Conservation (phyloP, 1,284 basidiomycete species). For the Xanthoconium separans region DNA sequence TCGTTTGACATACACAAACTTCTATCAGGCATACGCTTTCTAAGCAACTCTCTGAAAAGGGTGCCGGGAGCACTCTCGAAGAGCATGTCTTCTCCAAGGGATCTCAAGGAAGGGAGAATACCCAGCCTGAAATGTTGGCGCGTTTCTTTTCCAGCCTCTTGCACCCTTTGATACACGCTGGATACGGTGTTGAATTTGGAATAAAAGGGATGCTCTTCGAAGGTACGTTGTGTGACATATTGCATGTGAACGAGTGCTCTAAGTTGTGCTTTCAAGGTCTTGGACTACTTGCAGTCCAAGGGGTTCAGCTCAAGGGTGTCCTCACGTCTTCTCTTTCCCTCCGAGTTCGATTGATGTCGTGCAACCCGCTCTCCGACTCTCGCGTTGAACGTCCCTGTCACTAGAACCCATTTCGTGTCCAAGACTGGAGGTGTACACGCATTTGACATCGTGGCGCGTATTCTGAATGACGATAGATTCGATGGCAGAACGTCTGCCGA, state of each 20-base stretch:
- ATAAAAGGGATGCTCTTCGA: slow-evolving; percentile 32
- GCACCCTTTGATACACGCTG: slow-evolving; percentile 32
- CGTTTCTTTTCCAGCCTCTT: slow-evolving; percentile 27
- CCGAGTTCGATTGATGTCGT: background rate
- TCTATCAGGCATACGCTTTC: slow-evolving; percentile 59
- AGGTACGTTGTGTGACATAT: slow-evolving; percentile 15
- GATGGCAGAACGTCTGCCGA: background rate
- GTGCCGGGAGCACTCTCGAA: slow-evolving; percentile 45
- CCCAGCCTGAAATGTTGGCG: slow-evolving; percentile 25
- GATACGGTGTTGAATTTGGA: slow-evolving; percentile 33
- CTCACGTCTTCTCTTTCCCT: slow-evolving; percentile 18
- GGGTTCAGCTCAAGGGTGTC: slow-evolving; percentile 11
- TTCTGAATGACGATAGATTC: slow-evolving; percentile 27
- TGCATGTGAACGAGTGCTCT: background rate
- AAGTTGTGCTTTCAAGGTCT: slow-evolving; percentile 23
- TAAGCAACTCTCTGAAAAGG: slow-evolving; percentile 42
- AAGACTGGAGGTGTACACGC: slow-evolving; percentile 18
- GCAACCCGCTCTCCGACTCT: slow-evolving; percentile 8
- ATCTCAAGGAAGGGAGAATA: slow-evolving; percentile 40
- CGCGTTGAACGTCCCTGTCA: slow-evolving; percentile 3
- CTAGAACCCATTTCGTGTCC: background rate
- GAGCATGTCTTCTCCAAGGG: slow-evolving; percentile 56
- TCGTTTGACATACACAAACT: slow-evolving; percentile 37
- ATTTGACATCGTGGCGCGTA: slow-evolving; percentile 29
- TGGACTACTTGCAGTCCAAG: slow-evolving; percentile 20